Evolutionary conservation across 164 flowering plant genomes (phyloP).

Genomic region (Macadamia integrifolia): DNA sequence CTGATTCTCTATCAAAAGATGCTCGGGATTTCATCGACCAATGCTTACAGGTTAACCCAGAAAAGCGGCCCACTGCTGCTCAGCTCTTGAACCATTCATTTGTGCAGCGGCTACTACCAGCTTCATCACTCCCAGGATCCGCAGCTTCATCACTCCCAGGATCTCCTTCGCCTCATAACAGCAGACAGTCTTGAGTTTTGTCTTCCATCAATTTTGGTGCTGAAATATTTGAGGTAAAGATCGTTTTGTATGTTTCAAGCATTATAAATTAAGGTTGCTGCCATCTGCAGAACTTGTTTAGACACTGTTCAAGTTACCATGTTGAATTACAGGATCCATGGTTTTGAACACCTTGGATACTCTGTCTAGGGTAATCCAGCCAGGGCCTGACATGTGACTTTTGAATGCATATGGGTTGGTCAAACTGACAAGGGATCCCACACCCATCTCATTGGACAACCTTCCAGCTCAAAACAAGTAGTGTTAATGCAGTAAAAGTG

Average conservation of each 20-base stretch:
- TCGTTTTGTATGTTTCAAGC: not conserved
- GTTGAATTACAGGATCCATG: no score
- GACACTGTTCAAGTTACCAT: no score
- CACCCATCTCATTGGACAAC: no score
- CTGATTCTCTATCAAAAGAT: conserved; percentile 56
- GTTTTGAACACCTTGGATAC: no score
- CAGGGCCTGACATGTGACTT: no score
- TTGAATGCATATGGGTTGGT: no score
- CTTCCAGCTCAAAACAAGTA: no score
- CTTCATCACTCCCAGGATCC: conserved; percentile 18
- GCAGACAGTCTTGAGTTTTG: conserved; percentile 10
- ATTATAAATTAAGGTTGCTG: no score
- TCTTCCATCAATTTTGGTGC: not conserved
- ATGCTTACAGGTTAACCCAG: conserved; percentile 65
- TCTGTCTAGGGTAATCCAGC: no score
- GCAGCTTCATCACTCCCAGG: conserved; percentile 22
- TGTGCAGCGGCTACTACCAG: conserved; percentile 41
- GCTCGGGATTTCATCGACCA: conserved; percentile 64
- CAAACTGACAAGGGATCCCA: no score
- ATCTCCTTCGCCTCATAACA: conserved; percentile 17
- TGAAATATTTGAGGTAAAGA: conserved; percentile 18
- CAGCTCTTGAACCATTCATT: conserved; percentile 77
- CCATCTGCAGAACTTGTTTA: no score
- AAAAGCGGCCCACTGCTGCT: conserved; percentile 67
- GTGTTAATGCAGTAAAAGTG: no score